Percentiles rank a stretch among this genome's conserved stretches.
Conservation (phyloP, 345 rosid species). For the Pistacia vera region DNA sequence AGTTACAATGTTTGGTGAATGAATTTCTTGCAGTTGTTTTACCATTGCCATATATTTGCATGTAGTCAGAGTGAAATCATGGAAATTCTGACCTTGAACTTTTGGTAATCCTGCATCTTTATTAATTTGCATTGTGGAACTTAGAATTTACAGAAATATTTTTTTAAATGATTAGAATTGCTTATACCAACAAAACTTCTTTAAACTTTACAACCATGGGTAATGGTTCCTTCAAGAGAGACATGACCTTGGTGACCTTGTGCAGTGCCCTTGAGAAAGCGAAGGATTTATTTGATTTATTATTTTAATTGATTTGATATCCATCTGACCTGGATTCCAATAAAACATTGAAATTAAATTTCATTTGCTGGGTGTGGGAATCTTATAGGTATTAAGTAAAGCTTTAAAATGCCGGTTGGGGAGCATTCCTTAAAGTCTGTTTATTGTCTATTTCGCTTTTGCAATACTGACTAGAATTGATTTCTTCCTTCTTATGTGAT, state of each 20-base stretch:
- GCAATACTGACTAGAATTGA: neutral
- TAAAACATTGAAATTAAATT: neutral
- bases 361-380: neutral
- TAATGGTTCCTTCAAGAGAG: neutral
- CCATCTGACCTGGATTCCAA: neutral
- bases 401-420: neutral
- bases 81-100: neutral
- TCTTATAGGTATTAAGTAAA: neutral
- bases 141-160: neutral
- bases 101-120: neutral
- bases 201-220: neutral
- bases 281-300: neutral
- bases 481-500: neutral
- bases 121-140: neutral
- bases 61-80: neutral
- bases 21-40: slow-evolving; percentile 1
- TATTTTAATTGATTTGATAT: too few species aligned
- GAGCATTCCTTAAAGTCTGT: neutral
- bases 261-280: too few species aligned
- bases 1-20: slow-evolving; percentile 33
- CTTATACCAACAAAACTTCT: neutral
- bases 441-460: neutral
- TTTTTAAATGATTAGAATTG: neutral
- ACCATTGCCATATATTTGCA: neutral
- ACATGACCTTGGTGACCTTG: neutral